phyloP scores from a whole-genome alignment of 192 early-diverging fungal species.

The Umbelopsis ramanniana region DNA sequence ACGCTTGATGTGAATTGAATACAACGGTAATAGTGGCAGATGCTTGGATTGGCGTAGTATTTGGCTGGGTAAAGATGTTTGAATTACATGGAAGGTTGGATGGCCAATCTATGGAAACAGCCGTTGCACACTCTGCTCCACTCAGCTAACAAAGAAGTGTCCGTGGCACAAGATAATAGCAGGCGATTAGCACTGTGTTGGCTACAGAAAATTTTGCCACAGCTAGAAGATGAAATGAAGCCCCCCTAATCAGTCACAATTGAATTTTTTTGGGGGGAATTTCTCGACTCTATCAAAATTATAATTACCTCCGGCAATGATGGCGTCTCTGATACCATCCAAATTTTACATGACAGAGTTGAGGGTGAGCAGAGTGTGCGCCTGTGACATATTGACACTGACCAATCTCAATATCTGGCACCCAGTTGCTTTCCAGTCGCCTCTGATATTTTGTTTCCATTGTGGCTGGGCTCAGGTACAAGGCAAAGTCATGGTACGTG shows the following conservation, averaged over 20 bases:
- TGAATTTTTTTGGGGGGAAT: too few species aligned
- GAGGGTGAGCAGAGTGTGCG: background rate
- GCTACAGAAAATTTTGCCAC: conserved; percentile 33
- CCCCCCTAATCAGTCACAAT: conserved; percentile 10
- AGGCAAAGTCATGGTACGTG: conserved; percentile 27
- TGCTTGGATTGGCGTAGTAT: background rate
- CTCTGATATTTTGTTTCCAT: conserved; percentile 22
- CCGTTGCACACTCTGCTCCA: conserved; percentile 38
- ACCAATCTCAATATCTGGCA: conserved; percentile 25
- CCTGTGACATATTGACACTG: conserved; percentile 32
- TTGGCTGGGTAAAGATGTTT: background rate
- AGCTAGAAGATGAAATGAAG: conserved; percentile 17
- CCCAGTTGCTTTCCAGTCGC: conserved; percentile 25
- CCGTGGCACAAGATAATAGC: conserved; percentile 19
- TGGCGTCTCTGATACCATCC: conserved; percentile 34
- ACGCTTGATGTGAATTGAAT: background rate
- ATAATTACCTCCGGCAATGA: conserved; percentile 41
- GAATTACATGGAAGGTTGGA: background rate
- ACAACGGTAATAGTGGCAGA: background rate
- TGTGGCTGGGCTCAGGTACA: conserved; percentile 26
- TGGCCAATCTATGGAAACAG: conserved; percentile 30
- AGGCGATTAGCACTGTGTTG: conserved; percentile 30
- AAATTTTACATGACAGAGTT: conserved; percentile 30
- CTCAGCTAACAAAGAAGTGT: conserved; percentile 3
- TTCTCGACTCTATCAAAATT: background rate